Evolutionary conservation across 2,329 filamentous ascomycete genomes (phyloP), one percentile per base, ranked within the genome.

Genomic region (Venturia oleaginea): DNA sequence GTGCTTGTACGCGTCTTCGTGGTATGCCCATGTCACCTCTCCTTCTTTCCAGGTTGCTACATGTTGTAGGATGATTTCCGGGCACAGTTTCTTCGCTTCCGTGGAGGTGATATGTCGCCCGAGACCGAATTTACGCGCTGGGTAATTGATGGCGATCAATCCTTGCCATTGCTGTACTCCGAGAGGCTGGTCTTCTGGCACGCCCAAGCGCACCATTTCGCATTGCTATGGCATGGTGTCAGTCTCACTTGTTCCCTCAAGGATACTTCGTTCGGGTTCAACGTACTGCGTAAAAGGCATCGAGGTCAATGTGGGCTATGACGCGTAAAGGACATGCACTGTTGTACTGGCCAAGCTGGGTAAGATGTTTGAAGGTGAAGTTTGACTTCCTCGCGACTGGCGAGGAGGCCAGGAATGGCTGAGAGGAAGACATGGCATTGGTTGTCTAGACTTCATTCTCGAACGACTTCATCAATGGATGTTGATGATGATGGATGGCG

Each of bases 111-210:
- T 87, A 77, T 95, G 90, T 40, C 93, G 81, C 55, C 81, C 88
- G 63, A 99, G 86, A 2, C 91, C 92, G 70, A 85, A 92, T 10
- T 84, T 83, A 19, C 94, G 86, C 5, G 93, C 92, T 2, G 94
- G 86, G 72, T 99, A 99, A 78, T 99, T 99, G 75, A 99, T 86
- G 3, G 94, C 94, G 72, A 99, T 99, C 30, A 99, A 81, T 10
- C 90, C 91, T 75, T 95, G 90, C 89, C 89, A 97, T 80, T 97
- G 93, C 73, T 95, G 92, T 24, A 99, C 94, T 0, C 92, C 94
- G 30, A 99, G 83, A 11, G 94, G 94, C 68, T 86, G 84, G 65
- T 91, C 84, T 67, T 90, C 86, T 17, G 88, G 79, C 13, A 90
- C 79, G 15, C 86, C 87, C 55, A 97, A 81, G 8, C 94, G 86